A percentile compares a stretch with the other conserved stretches of the same genome.
Conservation (phyloP, 179 eudicot species). For the Silene vulgaris region DNA sequence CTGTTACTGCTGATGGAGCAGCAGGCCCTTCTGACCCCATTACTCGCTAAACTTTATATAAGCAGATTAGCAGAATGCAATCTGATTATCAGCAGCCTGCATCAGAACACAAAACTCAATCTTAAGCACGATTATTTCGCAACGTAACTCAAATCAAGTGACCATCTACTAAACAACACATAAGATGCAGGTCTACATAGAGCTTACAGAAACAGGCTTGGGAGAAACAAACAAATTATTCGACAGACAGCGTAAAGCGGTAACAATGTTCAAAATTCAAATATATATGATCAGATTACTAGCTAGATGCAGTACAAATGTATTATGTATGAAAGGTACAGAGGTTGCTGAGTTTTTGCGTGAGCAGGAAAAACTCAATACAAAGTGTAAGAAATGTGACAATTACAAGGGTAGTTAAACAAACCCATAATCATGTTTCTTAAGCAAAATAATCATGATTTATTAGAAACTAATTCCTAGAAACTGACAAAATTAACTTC, state of each 20-base stretch:
- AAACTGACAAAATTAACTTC: not conserved
- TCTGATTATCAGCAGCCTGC: constrained; percentile 20
- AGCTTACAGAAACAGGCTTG: too few species aligned
- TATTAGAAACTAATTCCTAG: constrained; percentile 1
- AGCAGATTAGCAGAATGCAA: too few species aligned
- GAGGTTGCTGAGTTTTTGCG: constrained; percentile 7
- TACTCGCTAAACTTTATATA: constrained; percentile 2
- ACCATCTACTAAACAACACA: not conserved
- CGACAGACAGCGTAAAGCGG: too few species aligned
- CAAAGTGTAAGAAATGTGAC: constrained; percentile 24
- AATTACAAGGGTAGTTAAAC: not conserved
- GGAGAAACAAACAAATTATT: too few species aligned
- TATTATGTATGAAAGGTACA: not conserved
- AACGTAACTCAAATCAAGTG: not conserved
- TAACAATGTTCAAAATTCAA: not conserved
- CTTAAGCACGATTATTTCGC: constrained; percentile 10
- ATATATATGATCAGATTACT: not conserved
- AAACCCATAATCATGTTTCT: constrained; percentile 11
- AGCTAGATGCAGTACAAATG: not conserved
- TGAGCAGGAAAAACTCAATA: constrained; percentile 19
- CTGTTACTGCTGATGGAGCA: constrained; percentile 57
- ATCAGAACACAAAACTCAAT: constrained; percentile 9
- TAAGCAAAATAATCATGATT: constrained; percentile 25
- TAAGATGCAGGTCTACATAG: too few species aligned
- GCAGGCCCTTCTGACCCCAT: constrained; percentile 97